A percentile compares a stretch with the other conserved stretches of the same genome.
phyloP scores from a whole-genome alignment of 208 protist genomes.

The Acanthamoeba castellanii region DNA sequence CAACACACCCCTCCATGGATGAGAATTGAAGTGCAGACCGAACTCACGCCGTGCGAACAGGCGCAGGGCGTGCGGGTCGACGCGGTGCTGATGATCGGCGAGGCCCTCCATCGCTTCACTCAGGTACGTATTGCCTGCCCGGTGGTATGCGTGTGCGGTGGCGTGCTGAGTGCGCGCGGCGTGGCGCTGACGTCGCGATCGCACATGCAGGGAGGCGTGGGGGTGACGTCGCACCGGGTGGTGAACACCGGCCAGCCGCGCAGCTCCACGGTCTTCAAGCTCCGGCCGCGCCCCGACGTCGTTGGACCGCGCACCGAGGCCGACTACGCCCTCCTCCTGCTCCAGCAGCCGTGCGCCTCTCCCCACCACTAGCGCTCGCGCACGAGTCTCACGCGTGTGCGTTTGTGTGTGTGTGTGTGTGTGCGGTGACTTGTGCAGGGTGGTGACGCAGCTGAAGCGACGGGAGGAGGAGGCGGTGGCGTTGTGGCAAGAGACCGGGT shows the following conservation, averaged over 20 bases:
- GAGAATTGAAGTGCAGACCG: too few relatives aligned
- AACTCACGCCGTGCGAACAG: neutral
- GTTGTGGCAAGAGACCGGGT: neutral
- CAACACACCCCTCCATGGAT: neutral
- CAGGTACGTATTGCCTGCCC: neutral
- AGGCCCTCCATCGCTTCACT: neutral
- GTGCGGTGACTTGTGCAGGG: neutral
- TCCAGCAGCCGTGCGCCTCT: neutral
- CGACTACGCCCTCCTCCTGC: conserved; percentile 6
- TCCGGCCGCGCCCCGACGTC: conserved; percentile 17
- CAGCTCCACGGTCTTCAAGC: conserved; percentile 30
- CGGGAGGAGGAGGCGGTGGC: neutral
- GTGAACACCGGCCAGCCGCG: neutral
- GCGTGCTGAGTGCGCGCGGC: neutral
- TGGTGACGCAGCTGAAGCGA: neutral
- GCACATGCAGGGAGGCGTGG: neutral
- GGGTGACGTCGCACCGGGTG: conserved; percentile 13
- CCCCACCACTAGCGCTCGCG: neutral
- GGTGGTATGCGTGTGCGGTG: neutral
- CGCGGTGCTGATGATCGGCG: conserved; percentile 20
- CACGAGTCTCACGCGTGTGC: too few relatives aligned
- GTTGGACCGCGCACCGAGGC: conserved; percentile 37
- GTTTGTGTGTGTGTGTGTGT: too few relatives aligned
- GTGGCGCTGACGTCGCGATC: neutral
- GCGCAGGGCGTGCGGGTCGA: neutral